A percentile compares a stretch with the other conserved stretches of the same genome.
Evolutionary conservation across 768 basidiomycete genomes (phyloP).

Genomic region (Tricholoma flavovirens): DNA sequence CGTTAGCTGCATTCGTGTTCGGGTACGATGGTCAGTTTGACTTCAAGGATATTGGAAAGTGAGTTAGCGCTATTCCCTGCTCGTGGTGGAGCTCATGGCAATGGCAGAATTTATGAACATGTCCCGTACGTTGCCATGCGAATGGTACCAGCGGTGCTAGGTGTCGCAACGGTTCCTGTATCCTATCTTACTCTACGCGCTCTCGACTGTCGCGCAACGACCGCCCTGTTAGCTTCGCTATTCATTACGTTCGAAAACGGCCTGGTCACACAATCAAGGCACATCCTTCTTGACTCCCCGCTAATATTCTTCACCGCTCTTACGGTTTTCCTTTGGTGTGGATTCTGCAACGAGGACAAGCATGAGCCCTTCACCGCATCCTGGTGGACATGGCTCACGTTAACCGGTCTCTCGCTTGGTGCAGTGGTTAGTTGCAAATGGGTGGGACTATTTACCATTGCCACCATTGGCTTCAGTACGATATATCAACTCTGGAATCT

Average conservation of each 20-base stretch:
- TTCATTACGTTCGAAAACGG: constrained; percentile 98
- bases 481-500: constrained; percentile 83
- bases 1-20: constrained; percentile 78
- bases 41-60: constrained; percentile 98
- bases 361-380: constrained; percentile 71
- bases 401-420: constrained; percentile 86
- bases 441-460: constrained; percentile 98
- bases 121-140: constrained; percentile 98
- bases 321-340: constrained; percentile 78
- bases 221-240: constrained; percentile 84
- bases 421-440: constrained; percentile 95
- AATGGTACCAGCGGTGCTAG: constrained; percentile 85
- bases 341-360: constrained; percentile 90
- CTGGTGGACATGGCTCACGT: constrained; percentile 92
- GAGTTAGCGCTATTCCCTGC: constrained; percentile 21
- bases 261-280: constrained; percentile 89
- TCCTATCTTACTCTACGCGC: constrained; percentile 91
- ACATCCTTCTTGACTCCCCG: constrained; percentile 97
- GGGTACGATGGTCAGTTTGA: constrained; percentile 94
- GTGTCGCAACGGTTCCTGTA: constrained; percentile 83
- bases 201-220: constrained; percentile 87
- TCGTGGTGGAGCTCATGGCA: not conserved
- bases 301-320: constrained; percentile 97
- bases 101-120: constrained; percentile 64
- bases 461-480: constrained; percentile 84